Evolutionary conservation across 768 basidiomycete species (phyloP), one percentile per base, ranked within the genome.

Genomic region (Dentipellis fragilis): DNA sequence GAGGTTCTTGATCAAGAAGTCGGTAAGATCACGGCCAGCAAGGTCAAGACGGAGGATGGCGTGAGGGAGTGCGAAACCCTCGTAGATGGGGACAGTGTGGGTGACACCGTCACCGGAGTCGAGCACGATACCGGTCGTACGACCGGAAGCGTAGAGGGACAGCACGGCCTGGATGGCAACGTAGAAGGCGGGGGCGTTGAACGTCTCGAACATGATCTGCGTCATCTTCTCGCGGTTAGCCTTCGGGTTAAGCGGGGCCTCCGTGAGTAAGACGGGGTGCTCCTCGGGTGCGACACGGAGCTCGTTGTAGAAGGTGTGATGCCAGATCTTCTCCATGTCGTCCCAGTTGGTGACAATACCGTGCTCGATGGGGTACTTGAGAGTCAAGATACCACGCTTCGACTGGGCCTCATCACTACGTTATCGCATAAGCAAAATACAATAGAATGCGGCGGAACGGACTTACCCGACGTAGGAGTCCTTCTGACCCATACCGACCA

Each of bases 261-360:
- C 84, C 48, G 85, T 85, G 61, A 85, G 75, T 7, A 85, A 71
- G 60, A 86, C 80, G 36, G 84, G 85, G 71, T 85, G 85, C 66
- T 87, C 85, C 67, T 87, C 85, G 10, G 84, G 84, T 3, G 85
- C 85, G 56, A 86, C 84, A 68, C 85, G 84, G 57, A 87, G 78
- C 65, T 86, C 85, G 65, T 87, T 86, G 74, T 85, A 94, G 74
- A 94, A 95, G 35, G 93, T 93, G 77, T 94, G 92, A 71, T 93
- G 91, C 92, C 92, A 95, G 70, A 94, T 94, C 76, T 94, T 93
- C 77, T 95, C 93, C 92, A 94, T 94, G 73, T 94, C 93, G 66
- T 94, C 93, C 93, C 93, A 96, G 83, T 96, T 93, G 72, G 92
- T 93, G 70, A 95, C 89, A 67, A 92, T 87, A 72, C 90, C 89